phyloP scores from a whole-genome alignment of 495 filamentous ascomycete genomes.

The Tuber brumale region DNA sequence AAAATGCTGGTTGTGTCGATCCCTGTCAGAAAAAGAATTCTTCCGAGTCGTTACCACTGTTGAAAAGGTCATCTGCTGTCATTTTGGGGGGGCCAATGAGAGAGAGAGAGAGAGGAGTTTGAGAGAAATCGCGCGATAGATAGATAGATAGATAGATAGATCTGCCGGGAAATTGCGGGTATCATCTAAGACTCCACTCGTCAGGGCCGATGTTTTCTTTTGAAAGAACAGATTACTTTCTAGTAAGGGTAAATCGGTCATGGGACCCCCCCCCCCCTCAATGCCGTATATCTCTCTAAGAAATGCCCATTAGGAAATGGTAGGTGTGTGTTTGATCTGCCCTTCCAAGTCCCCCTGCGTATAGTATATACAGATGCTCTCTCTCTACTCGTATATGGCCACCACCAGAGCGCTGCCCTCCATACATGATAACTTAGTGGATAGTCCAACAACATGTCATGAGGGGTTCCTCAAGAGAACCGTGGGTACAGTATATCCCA shows the following conservation, averaged over 20 bases:
- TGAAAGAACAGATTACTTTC: neutral
- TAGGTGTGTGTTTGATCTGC: too few relatives aligned
- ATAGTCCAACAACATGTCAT: neutral
- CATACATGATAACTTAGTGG: neutral
- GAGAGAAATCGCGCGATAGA: neutral
- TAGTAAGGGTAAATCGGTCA: neutral
- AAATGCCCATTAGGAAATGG: neutral
- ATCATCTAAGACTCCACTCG: neutral
- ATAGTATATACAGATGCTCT: too few relatives aligned
- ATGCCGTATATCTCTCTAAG: neutral
- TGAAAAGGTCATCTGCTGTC: slow-evolving; percentile 2
- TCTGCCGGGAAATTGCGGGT: neutral
- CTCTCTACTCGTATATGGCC: too few relatives aligned
- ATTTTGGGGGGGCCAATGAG: neutral
- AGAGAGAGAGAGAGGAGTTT: neutral
- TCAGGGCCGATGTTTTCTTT: neutral
- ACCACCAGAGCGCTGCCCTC: neutral
- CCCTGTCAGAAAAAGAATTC: neutral
- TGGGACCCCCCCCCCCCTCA: neutral
- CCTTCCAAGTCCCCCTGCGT: too few relatives aligned
- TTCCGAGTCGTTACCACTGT: neutral
- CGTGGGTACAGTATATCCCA: neutral
- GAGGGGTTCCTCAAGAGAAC: neutral
- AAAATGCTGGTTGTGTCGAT: neutral
- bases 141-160: neutral